These are phyloP conservation scores for Nicotiana tomentosiformis DNA, from an alignment of 257 asterid genomes.

Conservation along the genomic window DNA sequence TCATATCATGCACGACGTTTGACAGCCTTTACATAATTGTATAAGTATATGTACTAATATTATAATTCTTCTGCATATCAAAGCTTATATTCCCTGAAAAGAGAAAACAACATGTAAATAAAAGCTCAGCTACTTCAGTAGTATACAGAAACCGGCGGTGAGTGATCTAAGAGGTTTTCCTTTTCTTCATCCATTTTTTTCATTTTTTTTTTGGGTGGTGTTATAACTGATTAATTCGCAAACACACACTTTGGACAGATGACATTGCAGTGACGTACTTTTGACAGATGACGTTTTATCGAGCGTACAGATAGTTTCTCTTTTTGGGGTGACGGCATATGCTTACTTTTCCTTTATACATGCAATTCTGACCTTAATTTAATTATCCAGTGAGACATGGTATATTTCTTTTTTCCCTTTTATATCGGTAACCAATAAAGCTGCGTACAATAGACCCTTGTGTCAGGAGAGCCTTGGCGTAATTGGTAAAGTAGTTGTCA, in stretches of 20 bases:
- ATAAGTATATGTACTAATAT: not conserved
- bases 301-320: not conserved
- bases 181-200: not conserved
- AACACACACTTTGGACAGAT: not conserved
- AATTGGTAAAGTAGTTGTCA: too few relatives aligned
- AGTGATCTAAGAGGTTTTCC: not conserved
- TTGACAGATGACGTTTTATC: not conserved
- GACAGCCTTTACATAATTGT: not conserved
- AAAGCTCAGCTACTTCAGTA: not conserved
- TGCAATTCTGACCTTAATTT: not conserved
- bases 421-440: too few relatives aligned
- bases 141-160: not conserved
- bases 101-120: not conserved
- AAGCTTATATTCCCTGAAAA: slow-evolving; percentile 4
- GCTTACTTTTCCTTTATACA: not conserved
- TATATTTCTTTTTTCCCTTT: too few relatives aligned
- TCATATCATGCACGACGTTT: slow-evolving; percentile 1
- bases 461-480: too few relatives aligned
- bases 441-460: too few relatives aligned
- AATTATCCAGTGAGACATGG: too few relatives aligned
- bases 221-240: not conserved
- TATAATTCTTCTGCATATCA: not conserved
- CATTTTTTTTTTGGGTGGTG: not conserved
- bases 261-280: not conserved
- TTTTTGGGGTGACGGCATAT: not conserved